Base-by-base conservation (phyloP, 2,329 filamentous ascomycete genomes). In the Colletotrichum karsti region DNA sequence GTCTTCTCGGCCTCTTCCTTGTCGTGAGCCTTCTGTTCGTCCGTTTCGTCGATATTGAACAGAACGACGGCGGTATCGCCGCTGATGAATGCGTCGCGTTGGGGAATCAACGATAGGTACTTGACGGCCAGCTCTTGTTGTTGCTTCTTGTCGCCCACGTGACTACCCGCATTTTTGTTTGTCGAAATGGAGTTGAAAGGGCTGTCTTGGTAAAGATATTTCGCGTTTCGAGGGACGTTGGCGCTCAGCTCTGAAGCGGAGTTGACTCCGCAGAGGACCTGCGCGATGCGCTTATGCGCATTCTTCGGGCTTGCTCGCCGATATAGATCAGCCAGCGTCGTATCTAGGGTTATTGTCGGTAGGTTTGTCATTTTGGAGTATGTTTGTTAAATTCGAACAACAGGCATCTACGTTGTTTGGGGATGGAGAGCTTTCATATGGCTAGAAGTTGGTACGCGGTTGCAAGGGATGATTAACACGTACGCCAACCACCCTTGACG, bases 171-270 rank as follows among this genome's bases (percentile, higher is more conserved):
- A 13, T 37, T 20, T 15, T 54, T 22, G 7, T 74, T 50, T n/a
- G 63, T 60, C 4, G 72, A 62, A 2, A 70, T 67, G 15, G 71
- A 73, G 67, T 74, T 77, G 63, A 78, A 77, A 28, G 71, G 70
- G 6, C 72, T 73, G 67, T 81, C 78, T 41, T 81, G 76, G 59
- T 81, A 81, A 13, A 80, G 73, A 46, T 75, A 81, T 61, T 79
- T 81, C 13, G 72, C 73, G 60, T 79, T 81, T 8, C 76, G 73
- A 1, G 77, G 75, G 13, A 80, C 72, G 59, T 74, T 65, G 5
- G 73, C 59, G 15, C 69, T 76, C 15, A 79, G 70, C 24, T 70
- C 63, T 7, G 75, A 44, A 12, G 64, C 71, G 10, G 72, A 74
- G 62, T 75, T 77, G 67, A 75, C 70, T 33, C 72, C 73, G 62